Conservation (phyloP, 1,284 basidiomycete genomes). For the Mycena sp. region DNA sequence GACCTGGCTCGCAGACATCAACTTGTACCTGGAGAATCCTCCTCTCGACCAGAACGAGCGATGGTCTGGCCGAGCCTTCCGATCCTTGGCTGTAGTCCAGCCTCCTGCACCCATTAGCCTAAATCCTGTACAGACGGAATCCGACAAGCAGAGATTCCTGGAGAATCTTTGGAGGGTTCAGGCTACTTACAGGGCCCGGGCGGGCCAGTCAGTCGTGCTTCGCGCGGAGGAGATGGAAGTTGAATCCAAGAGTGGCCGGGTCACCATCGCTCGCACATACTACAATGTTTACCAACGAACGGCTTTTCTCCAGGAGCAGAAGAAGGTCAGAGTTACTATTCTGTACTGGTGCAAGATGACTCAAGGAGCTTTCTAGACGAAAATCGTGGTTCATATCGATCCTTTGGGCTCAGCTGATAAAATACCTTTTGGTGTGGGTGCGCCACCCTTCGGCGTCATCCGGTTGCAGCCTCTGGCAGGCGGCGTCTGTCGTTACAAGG, state of each 20-base stretch:
- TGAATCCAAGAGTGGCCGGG: constrained; percentile 66
- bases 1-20: constrained; percentile 68
- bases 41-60: constrained; percentile 83
- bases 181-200: constrained; percentile 76
- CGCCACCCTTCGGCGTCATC: constrained; percentile 78
- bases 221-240: constrained; percentile 79
- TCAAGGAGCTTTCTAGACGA: constrained; percentile 63
- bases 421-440: constrained; percentile 74
- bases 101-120: constrained; percentile 73
- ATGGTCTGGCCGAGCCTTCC: constrained; percentile 86
- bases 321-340: constrained; percentile 66
- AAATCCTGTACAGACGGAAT: constrained; percentile 69
- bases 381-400: constrained; percentile 87
- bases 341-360: background rate
- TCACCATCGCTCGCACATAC: constrained; percentile 79
- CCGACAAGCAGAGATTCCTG: constrained; percentile 84
- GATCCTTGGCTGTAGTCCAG: constrained; percentile 75
- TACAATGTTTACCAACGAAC: constrained; percentile 87
- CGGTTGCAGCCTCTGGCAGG: constrained; percentile 84
- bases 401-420: constrained; percentile 76
- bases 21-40: constrained; percentile 84
- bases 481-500: constrained; percentile 79
- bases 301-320: constrained; percentile 75
- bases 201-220: constrained; percentile 73
- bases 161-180: constrained; percentile 89